phyloP scores from a whole-genome alignment of 371 early-diverging fungal species.

The Mortierella sp. region DNA sequence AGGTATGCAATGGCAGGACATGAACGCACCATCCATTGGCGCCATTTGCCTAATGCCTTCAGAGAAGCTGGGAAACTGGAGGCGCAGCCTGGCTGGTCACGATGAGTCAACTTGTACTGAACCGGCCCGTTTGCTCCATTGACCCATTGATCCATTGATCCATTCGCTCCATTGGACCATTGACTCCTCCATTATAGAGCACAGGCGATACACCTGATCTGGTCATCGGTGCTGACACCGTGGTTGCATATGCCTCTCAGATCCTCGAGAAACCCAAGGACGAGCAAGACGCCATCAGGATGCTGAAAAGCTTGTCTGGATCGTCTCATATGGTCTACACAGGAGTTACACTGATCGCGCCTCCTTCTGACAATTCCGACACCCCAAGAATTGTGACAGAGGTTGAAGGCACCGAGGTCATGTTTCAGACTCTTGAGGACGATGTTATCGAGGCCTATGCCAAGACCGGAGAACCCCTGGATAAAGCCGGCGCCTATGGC shows the following conservation, averaged over 20 bases:
- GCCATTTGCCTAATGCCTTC: too few relatives aligned
- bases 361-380: constrained; percentile 20
- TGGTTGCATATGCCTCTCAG: constrained; percentile 68
- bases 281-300: constrained; percentile 63
- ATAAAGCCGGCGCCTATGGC: constrained; percentile 91
- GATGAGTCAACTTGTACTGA: too few relatives aligned
- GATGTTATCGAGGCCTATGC: constrained; percentile 74
- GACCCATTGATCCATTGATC: too few relatives aligned
- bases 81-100: not conserved
- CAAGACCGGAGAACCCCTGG: constrained; percentile 74
- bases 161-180: too few relatives aligned
- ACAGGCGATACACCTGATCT: constrained; percentile 58
- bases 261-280: constrained; percentile 72
- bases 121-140: too few relatives aligned
- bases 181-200: constrained; percentile 19
- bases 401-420: constrained; percentile 62
- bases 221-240: constrained; percentile 86
- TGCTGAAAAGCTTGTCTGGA: constrained; percentile 68
- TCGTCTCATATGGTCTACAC: constrained; percentile 73
- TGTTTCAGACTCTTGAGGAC: constrained; percentile 51
- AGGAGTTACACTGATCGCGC: constrained; percentile 65
- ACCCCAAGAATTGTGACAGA: constrained; percentile 38
- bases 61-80: not conserved
- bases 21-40: not conserved
- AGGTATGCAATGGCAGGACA: constrained; percentile 22